A percentile compares a stretch with the other conserved stretches of the same genome.
phyloP scores from a whole-genome alignment of 2,329 filamentous ascomycete species.

The Colletotrichum aenigma region DNA sequence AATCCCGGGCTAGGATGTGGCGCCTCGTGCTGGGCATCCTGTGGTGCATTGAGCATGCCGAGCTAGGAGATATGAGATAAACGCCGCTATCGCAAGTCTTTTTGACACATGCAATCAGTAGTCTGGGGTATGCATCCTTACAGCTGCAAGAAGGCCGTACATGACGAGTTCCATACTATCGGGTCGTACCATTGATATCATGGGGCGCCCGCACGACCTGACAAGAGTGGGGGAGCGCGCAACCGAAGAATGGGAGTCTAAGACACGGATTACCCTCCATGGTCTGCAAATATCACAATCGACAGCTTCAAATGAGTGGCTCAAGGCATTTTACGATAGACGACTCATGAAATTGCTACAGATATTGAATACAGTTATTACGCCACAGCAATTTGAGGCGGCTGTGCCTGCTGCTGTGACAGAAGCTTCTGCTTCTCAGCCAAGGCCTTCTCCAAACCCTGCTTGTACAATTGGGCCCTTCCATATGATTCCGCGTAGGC shows the following conservation, averaged over 20 bases:
- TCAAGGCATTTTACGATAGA: background rate
- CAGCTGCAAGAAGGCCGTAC: background rate
- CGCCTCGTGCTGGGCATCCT: background rate
- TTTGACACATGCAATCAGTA: background rate
- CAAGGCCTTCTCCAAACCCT: constrained; percentile 26
- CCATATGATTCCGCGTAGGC: constrained; percentile 37
- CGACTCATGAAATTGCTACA: background rate
- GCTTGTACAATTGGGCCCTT: constrained; percentile 33
- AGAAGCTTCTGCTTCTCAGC: background rate
- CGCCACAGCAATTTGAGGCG: constrained; percentile 3
- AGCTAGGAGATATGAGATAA: background rate
- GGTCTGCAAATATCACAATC: background rate
- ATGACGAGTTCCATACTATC: background rate
- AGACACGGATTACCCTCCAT: background rate
- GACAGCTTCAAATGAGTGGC: background rate
- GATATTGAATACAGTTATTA: background rate
- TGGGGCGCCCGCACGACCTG: background rate
- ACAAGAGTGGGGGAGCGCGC: background rate
- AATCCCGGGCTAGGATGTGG: background rate
- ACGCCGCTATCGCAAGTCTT: background rate
- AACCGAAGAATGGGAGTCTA: background rate
- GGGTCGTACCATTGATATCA: background rate
- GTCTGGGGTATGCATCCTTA: background rate
- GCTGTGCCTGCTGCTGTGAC: background rate
- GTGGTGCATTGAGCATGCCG: background rate